These are phyloP conservation scores for Malassezia brasiliensis DNA, from an alignment of 1,284 basidiomycete genomes.

Conservation along the genomic window DNA sequence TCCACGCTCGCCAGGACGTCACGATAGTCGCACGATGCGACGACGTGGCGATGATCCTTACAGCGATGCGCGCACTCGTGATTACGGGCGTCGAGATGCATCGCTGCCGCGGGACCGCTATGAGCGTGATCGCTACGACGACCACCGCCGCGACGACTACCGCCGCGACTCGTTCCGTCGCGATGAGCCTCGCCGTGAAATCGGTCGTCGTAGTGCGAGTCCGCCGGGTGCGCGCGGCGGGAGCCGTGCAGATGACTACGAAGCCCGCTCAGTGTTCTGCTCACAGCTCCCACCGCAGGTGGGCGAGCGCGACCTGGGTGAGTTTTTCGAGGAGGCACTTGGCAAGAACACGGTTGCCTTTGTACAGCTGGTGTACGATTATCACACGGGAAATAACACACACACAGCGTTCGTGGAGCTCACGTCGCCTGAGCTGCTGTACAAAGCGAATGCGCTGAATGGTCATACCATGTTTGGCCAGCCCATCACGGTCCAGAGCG, in stretches of 20 bases:
- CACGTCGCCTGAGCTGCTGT: slow-evolving; percentile 74
- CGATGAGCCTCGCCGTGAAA: slow-evolving; percentile 16
- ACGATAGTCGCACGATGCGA: background rate
- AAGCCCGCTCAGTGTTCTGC: slow-evolving; percentile 94
- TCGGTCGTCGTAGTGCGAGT: slow-evolving; percentile 8
- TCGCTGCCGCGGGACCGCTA: too few relatives aligned
- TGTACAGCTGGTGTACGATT: slow-evolving; percentile 86
- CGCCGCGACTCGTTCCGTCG: background rate
- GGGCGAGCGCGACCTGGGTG: slow-evolving; percentile 86
- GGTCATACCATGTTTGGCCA: slow-evolving; percentile 96
- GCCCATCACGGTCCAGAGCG: slow-evolving; percentile 88
- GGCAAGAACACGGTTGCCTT: slow-evolving; percentile 81
- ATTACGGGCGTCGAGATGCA: background rate
- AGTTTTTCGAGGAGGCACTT: slow-evolving; percentile 96
- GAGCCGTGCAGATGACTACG: slow-evolving; percentile 50
- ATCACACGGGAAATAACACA: slow-evolving; percentile 82
- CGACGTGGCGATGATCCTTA: slow-evolving; percentile 9
- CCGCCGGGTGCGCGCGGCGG: background rate
- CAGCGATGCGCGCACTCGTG: slow-evolving; percentile 7
- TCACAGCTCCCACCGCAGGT: slow-evolving; percentile 91
- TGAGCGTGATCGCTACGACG: too few relatives aligned
- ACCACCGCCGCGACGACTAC: background rate
- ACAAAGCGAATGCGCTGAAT: slow-evolving; percentile 74
- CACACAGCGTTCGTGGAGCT: slow-evolving; percentile 97
- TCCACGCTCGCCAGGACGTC: background rate